Conservation (phyloP, 345 rosid species). For the Eucalyptus tenuipes region DNA sequence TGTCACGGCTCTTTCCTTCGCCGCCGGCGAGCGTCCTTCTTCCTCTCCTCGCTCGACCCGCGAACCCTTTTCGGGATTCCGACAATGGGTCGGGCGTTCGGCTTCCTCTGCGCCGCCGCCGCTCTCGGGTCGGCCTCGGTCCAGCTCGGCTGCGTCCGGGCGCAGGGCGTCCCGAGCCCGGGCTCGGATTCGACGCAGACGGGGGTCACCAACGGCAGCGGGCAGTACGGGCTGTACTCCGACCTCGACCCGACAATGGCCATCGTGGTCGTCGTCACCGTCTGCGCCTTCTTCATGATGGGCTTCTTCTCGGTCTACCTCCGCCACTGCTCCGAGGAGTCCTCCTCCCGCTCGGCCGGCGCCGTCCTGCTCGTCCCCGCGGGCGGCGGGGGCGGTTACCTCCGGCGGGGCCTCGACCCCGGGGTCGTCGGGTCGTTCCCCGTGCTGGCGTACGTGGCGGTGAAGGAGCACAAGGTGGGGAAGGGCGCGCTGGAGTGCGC, state of each 20-base stretch:
- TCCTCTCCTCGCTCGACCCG: not conserved
- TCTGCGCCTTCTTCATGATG: conserved; percentile 54
- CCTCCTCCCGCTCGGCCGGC: not conserved
- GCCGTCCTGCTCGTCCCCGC: not conserved
- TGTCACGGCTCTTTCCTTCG: too few species aligned
- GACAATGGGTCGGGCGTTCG: not conserved
- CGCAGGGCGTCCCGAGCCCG: not conserved
- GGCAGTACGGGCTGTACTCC: conserved; percentile 7
- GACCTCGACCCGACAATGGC: conserved; percentile 61
- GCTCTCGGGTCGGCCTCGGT: not conserved
- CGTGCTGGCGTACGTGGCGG: conserved; percentile 54
- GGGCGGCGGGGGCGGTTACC: not conserved
- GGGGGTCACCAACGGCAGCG: not conserved
- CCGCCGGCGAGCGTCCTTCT: not conserved
- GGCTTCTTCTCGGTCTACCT: conserved; percentile 74
- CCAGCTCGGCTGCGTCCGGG: not conserved
- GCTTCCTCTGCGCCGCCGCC: not conserved
- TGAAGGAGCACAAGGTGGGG: conserved; percentile 64
- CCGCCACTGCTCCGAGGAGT: conserved; percentile 44
- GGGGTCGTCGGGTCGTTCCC: conserved; percentile 55
- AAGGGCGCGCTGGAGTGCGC: conserved; percentile 78
- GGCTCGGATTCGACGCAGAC: not conserved
- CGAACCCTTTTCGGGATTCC: not conserved
- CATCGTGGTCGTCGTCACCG: conserved; percentile 41
- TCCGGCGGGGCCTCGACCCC: conserved; percentile 24